Percentiles rank a stretch among this genome's conserved stretches.
phyloP scores from a whole-genome alignment of 345 rosid genomes.

The Salix caprea region DNA sequence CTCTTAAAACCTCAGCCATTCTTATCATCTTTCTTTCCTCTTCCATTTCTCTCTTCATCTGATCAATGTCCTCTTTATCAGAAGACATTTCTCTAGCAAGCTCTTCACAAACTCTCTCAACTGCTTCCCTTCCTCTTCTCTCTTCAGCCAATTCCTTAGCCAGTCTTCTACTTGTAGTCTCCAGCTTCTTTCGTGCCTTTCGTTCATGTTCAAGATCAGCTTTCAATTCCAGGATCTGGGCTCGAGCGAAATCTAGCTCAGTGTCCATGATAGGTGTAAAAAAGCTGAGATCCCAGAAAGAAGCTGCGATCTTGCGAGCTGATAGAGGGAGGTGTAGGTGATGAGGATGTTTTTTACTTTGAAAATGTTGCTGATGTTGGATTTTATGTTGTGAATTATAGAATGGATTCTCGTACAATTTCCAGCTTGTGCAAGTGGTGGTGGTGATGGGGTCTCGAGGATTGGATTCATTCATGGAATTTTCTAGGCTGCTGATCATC shows the following conservation, averaged over 20 bases:
- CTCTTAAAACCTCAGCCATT: slow-evolving; percentile 70
- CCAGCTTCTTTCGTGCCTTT: slow-evolving; percentile 55
- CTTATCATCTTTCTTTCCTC: slow-evolving; percentile 79
- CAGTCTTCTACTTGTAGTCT: slow-evolving; percentile 54
- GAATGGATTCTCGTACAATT: slow-evolving; percentile 69
- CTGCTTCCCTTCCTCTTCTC: slow-evolving; percentile 53
- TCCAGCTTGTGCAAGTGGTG: slow-evolving; percentile 58
- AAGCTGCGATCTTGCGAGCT: slow-evolving; percentile 40
- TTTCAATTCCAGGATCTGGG: slow-evolving; percentile 59
- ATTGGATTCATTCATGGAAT: slow-evolving; percentile 20
- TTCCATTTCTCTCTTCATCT: slow-evolving; percentile 56
- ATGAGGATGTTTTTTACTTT: slow-evolving; percentile 24
- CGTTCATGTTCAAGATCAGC: slow-evolving; percentile 67
- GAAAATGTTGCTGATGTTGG: slow-evolving; percentile 19
- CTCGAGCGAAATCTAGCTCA: slow-evolving; percentile 42
- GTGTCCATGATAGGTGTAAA: slow-evolving; percentile 49
- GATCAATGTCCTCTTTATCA: slow-evolving; percentile 46
- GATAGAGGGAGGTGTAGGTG: slow-evolving; percentile 25
- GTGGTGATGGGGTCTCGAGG: slow-evolving; percentile 34
- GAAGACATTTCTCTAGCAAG: slow-evolving; percentile 51
- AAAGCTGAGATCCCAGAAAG: slow-evolving; percentile 67
- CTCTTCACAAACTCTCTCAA: slow-evolving; percentile 56
- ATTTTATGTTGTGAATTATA: slow-evolving; percentile 26
- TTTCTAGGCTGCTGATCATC: slow-evolving; percentile 41
- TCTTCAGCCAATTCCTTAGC: slow-evolving; percentile 64